Evolutionary conservation across 306 rosid genomes (phyloP).

Genomic region (Sophora flavescens): DNA sequence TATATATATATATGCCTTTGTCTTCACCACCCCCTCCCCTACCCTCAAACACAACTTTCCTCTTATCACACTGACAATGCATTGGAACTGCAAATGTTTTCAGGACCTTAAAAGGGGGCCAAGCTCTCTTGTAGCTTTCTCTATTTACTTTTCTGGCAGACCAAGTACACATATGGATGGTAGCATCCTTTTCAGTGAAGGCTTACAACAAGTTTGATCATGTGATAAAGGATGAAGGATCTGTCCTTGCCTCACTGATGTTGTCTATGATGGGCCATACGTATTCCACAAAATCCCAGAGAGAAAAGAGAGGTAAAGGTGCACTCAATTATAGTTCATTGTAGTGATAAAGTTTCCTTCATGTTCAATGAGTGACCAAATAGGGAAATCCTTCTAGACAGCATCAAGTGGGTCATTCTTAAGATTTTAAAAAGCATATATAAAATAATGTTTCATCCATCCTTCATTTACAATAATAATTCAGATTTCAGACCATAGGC

Average conservation of each 20-base stretch:
- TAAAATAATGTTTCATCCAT: slow-evolving; percentile 41
- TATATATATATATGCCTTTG: slow-evolving; percentile 36
- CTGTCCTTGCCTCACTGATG: slow-evolving; percentile 36
- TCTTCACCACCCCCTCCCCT: slow-evolving; percentile 22
- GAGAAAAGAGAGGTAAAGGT: slow-evolving; percentile 39
- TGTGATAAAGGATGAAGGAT: slow-evolving; percentile 50
- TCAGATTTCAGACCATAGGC: slow-evolving; percentile 57
- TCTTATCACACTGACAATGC: slow-evolving; percentile 40
- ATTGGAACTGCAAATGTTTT: slow-evolving; percentile 53
- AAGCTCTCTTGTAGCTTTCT: slow-evolving; percentile 43
- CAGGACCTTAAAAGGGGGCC: slow-evolving; percentile 44
- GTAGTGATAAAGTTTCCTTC: slow-evolving; percentile 49
- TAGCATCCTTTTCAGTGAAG: slow-evolving; percentile 52
- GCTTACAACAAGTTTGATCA: slow-evolving; percentile 37
- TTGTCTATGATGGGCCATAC: slow-evolving; percentile 41
- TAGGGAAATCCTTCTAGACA: slow-evolving; percentile 44
- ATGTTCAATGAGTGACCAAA: slow-evolving; percentile 42
- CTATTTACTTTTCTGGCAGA: slow-evolving; percentile 45
- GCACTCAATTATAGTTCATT: slow-evolving; percentile 45
- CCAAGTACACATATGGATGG: slow-evolving; percentile 57
- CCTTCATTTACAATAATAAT: slow-evolving; percentile 53
- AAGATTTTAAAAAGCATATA: slow-evolving; percentile 34
- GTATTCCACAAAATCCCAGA: slow-evolving; percentile 40
- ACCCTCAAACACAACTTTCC: slow-evolving; percentile 31
- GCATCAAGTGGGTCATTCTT: slow-evolving; percentile 56